Percentiles rank a stretch among this genome's conserved stretches.
These are phyloP conservation scores for Globisporangium nagaii DNA, from an alignment of 352 stramenopile genomes.

Conservation along the genomic window DNA sequence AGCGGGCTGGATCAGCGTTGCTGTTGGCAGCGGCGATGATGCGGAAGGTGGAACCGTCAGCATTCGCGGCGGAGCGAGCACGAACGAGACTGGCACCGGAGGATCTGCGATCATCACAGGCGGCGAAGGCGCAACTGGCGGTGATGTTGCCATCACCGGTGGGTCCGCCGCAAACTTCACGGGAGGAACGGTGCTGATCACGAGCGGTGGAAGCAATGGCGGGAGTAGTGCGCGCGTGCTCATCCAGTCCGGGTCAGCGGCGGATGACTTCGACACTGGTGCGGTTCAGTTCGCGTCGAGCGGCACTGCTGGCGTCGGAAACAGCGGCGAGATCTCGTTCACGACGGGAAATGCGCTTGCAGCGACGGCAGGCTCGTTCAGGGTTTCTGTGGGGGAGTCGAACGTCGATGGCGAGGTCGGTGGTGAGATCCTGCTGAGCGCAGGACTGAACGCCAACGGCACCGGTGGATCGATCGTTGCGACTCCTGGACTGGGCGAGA, in stretches of 20 bases:
- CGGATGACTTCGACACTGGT: constrained; percentile 20
- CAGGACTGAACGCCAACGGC: constrained; percentile 24
- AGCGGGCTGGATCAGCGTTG: constrained; percentile 23
- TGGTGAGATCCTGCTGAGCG: constrained; percentile 27
- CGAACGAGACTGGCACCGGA: constrained; percentile 21
- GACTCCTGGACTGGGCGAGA: constrained; percentile 29
- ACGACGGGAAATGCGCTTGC: constrained; percentile 22
- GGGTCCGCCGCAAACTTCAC: constrained; percentile 10
- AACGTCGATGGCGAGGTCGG: constrained; percentile 10
- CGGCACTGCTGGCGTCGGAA: constrained; percentile 20
- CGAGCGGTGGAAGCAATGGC: constrained; percentile 14
- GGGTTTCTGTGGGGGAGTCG: constrained; percentile 31
- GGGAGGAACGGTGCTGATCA: constrained; percentile 19
- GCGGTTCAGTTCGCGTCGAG: constrained; percentile 24
- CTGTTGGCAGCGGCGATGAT: constrained; percentile 17
- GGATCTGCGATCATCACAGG: constrained; percentile 21
- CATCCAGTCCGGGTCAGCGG: constrained; percentile 19
- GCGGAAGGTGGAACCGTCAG: constrained; percentile 13
- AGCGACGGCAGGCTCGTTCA: constrained; percentile 29
- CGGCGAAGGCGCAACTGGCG: constrained; percentile 21
- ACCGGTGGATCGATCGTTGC: constrained; percentile 35
- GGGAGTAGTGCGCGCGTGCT: constrained; percentile 11
- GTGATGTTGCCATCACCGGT: constrained; percentile 18
- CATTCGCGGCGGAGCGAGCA: constrained; percentile 20
- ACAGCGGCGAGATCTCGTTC: constrained; percentile 31